Evolutionary conservation across 192 early-diverging fungal genomes (phyloP), one percentile per base, ranked within the genome.

Genomic region (Thamnidium elegans): DNA sequence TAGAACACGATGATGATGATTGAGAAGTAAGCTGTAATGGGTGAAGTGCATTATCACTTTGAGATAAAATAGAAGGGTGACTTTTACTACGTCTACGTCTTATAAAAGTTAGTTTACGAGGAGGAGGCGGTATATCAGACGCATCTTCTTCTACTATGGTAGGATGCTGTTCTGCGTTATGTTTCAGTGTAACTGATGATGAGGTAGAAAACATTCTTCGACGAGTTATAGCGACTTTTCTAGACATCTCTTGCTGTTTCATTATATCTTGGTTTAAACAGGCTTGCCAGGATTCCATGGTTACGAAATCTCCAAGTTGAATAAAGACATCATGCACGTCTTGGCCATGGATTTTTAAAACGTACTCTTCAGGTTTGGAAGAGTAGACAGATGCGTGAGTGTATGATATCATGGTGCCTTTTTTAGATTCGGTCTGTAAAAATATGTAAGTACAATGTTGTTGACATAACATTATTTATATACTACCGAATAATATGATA

Each of bases 401-500:
- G 34, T 74, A 74, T 7, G 62, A 34, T 19, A 69, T 32, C 34
- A 62, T 60, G 19, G 17, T 43, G 8, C 60, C 67, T 47, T 62
- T 39, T 14, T 61, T 61, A 23, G 51, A 48, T 3, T 39, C 14
- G 43, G 55, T 45, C 66, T 68, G 50, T 34, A 48, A 59, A 62
- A 11, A 61, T 23, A 20, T 23, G 48, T 51, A 20, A 9, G 34
- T 34, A 3, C 2, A n/a, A 26, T 26, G 21, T 23, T 4, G 15
- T 34, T 36, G 13, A 53, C 7, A 8, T 1, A 1, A 39, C 3
- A n/a, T 15, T 36, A 55, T 10, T 34, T 30, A 34, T 46, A 58
- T 14, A 13, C 14, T 30, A 65, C 72, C 31, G 67, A 74, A 70
- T 73, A 79, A 51, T 66, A 70, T 3, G 75, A 77, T 48, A 81